A percentile compares a stretch with the other conserved stretches of the same genome.
These are phyloP conservation scores for Phellopilus nigrolimitatus DNA, from an alignment of 1,284 basidiomycete genomes.

Conservation along the genomic window DNA sequence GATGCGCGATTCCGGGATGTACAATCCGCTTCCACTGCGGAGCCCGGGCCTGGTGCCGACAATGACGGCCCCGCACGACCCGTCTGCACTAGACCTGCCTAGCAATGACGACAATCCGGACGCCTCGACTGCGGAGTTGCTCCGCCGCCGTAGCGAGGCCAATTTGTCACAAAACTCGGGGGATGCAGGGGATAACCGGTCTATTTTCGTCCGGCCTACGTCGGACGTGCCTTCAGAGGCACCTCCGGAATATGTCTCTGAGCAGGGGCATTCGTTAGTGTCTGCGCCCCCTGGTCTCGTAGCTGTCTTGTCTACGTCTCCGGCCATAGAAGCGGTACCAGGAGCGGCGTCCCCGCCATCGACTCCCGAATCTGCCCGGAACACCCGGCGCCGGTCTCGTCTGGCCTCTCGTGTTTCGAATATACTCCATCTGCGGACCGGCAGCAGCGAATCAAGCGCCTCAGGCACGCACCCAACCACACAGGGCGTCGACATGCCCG, in stretches of 20 bases:
- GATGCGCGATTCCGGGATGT: not conserved
- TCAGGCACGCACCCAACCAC: not conserved
- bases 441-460: not conserved
- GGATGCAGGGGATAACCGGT: not conserved
- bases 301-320: not conserved
- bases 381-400: constrained; percentile 1
- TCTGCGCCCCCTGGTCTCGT: not conserved
- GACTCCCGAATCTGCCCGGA: constrained; percentile 4
- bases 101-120: not conserved
- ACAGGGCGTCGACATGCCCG: not conserved
- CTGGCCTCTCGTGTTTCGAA: constrained; percentile 10
- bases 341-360: not conserved
- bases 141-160: not conserved
- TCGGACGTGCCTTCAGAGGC: constrained; percentile 15
- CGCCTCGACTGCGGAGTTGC: constrained; percentile 6
- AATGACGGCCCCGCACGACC: not conserved
- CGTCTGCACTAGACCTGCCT: constrained; percentile 5
- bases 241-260: constrained; percentile 15
- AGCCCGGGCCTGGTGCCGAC: not conserved
- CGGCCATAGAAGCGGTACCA: not conserved
- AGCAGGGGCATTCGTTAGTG: not conserved
- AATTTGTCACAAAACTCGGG: not conserved
- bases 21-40: not conserved
- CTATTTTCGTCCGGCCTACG: not conserved
- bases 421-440: constrained; percentile 8